A percentile compares a stretch with the other conserved stretches of the same genome.
These are phyloP conservation scores for Linanthus parryae DNA, from an alignment of 148 eudicot species.

Conservation along the genomic window DNA sequence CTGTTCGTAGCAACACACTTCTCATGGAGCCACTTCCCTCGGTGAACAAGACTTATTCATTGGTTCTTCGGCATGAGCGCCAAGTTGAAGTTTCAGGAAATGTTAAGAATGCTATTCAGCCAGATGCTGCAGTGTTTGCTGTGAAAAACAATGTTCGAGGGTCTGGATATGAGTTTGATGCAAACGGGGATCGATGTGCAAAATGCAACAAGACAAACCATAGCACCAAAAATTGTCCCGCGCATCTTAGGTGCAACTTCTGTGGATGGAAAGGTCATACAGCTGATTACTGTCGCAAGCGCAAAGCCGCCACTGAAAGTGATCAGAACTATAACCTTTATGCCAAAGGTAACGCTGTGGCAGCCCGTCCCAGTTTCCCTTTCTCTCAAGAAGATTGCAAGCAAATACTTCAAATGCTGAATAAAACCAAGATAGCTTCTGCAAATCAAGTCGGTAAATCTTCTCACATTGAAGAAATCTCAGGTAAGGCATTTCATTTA, in stretches of 20 bases:
- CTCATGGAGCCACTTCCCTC: not conserved
- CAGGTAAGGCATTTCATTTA: constrained; percentile 4
- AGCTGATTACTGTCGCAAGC: not conserved
- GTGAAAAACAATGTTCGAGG: not conserved
- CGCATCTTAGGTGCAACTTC: constrained; percentile 2
- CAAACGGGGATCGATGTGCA: not conserved
- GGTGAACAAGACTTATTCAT: not conserved
- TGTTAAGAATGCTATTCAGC: not conserved
- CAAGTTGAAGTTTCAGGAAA: not conserved
- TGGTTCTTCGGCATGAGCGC: not conserved
- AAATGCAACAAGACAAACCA: constrained; percentile 5
- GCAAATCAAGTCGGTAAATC: constrained; percentile 4
- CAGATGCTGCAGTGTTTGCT: not conserved
- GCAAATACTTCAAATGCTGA: not conserved
- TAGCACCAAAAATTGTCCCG: constrained; percentile 2
- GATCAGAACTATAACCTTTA: not conserved
- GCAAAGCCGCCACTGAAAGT: not conserved
- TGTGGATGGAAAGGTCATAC: constrained; percentile 7
- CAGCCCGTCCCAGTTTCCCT: constrained; percentile 2
- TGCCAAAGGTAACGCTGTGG: too few relatives aligned
- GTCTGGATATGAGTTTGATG: not conserved
- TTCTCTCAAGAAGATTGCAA: constrained; percentile 5
- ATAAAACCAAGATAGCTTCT: not conserved
- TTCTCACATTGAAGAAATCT: constrained; percentile 6
- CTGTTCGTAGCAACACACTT: not conserved